Conservation (phyloP, 2,329 filamentous ascomycete species). For the Xylaria sp. region DNA sequence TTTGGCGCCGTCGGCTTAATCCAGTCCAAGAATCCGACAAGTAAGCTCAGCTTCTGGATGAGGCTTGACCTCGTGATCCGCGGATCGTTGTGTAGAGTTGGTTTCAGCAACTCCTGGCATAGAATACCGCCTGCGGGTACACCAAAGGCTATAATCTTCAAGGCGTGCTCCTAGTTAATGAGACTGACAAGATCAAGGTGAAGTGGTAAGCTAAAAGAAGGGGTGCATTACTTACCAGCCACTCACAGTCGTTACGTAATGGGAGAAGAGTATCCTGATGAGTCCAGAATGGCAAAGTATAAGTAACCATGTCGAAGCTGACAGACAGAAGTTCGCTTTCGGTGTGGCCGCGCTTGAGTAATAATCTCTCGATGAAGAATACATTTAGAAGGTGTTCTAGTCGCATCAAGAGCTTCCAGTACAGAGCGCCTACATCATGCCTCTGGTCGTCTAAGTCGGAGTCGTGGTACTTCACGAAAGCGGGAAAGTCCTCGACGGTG, state of each 20-base stretch:
- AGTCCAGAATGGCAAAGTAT: constrained; percentile 60
- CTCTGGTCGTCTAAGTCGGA: constrained; percentile 53
- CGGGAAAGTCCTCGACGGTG: constrained; percentile 52
- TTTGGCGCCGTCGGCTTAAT: constrained; percentile 61
- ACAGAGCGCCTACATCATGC: constrained; percentile 50
- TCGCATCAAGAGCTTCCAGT: constrained; percentile 59
- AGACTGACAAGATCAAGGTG: not conserved
- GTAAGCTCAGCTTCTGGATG: constrained; percentile 63
- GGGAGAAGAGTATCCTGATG: constrained; percentile 59
- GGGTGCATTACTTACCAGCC: constrained; percentile 54
- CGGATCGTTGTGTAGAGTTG: constrained; percentile 51
- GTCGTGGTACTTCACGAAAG: constrained; percentile 54
- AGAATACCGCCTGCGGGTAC: constrained; percentile 62
- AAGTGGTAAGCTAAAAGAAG: not conserved
- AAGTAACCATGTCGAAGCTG: constrained; percentile 57
- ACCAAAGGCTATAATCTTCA: constrained; percentile 61
- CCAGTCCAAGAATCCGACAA: constrained; percentile 64
- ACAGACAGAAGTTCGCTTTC: constrained; percentile 56
- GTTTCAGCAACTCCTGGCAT: constrained; percentile 61
- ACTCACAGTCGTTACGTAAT: constrained; percentile 59
- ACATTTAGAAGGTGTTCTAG: constrained; percentile 66
- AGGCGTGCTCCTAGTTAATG: not conserved
- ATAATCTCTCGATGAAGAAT: constrained; percentile 68
- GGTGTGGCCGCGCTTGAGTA: constrained; percentile 58
- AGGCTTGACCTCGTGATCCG: constrained; percentile 60